Evolutionary conservation across 148 eudicot species (phyloP).

Genomic region (Cornus suecica): DNA sequence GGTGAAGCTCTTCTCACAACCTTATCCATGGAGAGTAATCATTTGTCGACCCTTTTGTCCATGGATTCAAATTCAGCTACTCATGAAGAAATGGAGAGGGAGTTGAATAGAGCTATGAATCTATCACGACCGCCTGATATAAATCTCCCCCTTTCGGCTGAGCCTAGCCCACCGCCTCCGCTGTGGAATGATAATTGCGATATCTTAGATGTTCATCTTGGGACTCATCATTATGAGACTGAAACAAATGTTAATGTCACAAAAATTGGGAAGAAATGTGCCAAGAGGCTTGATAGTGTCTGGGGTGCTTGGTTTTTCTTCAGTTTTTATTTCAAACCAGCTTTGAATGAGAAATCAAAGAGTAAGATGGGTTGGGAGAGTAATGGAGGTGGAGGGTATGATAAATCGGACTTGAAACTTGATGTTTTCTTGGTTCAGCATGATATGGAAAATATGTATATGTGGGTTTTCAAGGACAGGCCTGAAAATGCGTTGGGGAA

Average conservation of each 20-base stretch:
- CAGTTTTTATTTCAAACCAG: too few relatives aligned
- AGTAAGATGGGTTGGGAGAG: too few relatives aligned
- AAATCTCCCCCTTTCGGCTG: slow-evolving; percentile 53
- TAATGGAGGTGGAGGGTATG: too few relatives aligned
- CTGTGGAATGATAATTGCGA: slow-evolving; percentile 59
- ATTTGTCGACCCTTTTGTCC: slow-evolving; percentile 55
- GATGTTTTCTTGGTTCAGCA: slow-evolving; percentile 1
- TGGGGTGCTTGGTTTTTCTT: too few relatives aligned
- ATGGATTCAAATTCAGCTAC: slow-evolving; percentile 62
- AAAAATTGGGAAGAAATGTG: slow-evolving; percentile 23
- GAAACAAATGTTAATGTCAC: slow-evolving; percentile 43
- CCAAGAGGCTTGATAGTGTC: too few relatives aligned
- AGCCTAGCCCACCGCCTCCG: slow-evolving; percentile 43
- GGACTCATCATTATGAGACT: slow-evolving; percentile 49
- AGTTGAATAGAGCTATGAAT: slow-evolving; percentile 35
- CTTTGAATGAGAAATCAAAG: too few relatives aligned
- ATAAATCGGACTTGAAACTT: too few relatives aligned
- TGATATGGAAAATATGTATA: slow-evolving; percentile 34
- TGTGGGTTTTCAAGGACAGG: slow-evolving; percentile 31
- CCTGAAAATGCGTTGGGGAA: slow-evolving; percentile 11
- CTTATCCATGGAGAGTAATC: slow-evolving; percentile 54
- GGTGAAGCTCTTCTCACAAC: slow-evolving; percentile 52
- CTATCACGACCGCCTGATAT: slow-evolving; percentile 55
- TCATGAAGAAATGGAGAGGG: slow-evolving; percentile 58
- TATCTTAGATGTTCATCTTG: slow-evolving; percentile 49